These are phyloP conservation scores for Gymnopilus dilepis DNA, from an alignment of 768 basidiomycete species.

Conservation along the genomic window DNA sequence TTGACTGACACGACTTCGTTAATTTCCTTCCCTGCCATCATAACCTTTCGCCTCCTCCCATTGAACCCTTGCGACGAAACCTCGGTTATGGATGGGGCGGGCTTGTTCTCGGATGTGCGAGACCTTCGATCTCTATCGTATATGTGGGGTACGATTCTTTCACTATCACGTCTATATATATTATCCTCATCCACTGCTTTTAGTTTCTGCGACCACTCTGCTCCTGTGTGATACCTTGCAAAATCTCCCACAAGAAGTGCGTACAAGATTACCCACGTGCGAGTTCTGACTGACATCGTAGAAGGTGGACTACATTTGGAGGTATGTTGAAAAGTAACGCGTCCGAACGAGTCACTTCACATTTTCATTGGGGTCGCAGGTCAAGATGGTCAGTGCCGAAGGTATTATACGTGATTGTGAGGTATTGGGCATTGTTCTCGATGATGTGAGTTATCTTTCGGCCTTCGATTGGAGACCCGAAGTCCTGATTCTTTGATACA, in stretches of 20 bases:
- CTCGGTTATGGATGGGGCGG: neutral
- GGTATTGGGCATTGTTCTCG: neutral
- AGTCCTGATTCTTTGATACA: neutral
- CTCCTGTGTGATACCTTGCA: neutral
- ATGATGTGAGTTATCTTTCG: neutral
- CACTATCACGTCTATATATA: too few relatives aligned
- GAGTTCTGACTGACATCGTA: neutral
- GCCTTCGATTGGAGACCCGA: neutral
- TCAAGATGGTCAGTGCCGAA: conserved; percentile 1
- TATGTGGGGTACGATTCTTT: neutral
- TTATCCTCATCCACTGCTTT: neutral
- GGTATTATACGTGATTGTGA: neutral
- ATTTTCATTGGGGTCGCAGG: neutral
- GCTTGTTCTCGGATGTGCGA: neutral
- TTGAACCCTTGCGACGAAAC: neutral
- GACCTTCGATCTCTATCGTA: neutral
- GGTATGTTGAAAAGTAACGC: neutral
- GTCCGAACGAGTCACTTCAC: too few relatives aligned
- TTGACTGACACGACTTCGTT: neutral
- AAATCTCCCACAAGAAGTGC: neutral
- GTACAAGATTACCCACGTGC: neutral
- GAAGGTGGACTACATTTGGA: conserved; percentile 5
- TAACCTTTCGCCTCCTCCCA: neutral
- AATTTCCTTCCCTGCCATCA: neutral
- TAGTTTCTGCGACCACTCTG: conserved; percentile 1